Conservation (phyloP, 805 yeast genomes). For the Yamadazyma phyllophila region DNA sequence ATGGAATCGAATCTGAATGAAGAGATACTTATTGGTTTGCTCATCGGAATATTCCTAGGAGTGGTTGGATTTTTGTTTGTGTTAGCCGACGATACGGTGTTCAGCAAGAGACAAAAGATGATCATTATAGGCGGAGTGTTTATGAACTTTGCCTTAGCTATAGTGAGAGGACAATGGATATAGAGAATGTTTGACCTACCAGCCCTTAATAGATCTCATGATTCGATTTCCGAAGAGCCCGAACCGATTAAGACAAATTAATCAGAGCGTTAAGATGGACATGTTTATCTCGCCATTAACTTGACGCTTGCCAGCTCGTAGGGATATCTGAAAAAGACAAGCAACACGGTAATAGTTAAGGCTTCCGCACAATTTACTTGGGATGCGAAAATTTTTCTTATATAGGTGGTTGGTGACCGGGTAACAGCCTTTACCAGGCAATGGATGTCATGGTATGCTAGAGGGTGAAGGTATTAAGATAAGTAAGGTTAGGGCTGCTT, state of each 20-base stretch:
- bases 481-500: no score
- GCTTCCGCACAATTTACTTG: constrained; percentile 47
- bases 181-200: constrained; percentile 43
- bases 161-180: constrained; percentile 49
- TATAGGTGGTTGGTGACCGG: constrained; percentile 3
- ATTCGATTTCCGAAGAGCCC: constrained; percentile 12
- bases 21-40: constrained; percentile 67
- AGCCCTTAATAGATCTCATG: constrained; percentile 40
- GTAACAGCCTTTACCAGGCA: no score
- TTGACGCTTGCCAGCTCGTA: constrained; percentile 52
- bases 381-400: constrained; percentile 7
- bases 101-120: constrained; percentile 62
- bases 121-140: constrained; percentile 70
- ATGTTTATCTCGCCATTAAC: constrained; percentile 45
- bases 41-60: constrained; percentile 76
- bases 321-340: constrained; percentile 44
- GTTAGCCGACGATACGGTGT: constrained; percentile 56
- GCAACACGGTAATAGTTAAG: constrained; percentile 53
- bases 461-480: no score
- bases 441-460: no score
- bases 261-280: constrained; percentile 47
- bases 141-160: constrained; percentile 66
- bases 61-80: constrained; percentile 60
- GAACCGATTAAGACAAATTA: constrained; percentile 10
- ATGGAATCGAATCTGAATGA: constrained; percentile 45